Percentiles rank a stretch among this genome's conserved stretches.
Conservation (phyloP, 768 basidiomycete genomes). For the Tricholoma sp. region DNA sequence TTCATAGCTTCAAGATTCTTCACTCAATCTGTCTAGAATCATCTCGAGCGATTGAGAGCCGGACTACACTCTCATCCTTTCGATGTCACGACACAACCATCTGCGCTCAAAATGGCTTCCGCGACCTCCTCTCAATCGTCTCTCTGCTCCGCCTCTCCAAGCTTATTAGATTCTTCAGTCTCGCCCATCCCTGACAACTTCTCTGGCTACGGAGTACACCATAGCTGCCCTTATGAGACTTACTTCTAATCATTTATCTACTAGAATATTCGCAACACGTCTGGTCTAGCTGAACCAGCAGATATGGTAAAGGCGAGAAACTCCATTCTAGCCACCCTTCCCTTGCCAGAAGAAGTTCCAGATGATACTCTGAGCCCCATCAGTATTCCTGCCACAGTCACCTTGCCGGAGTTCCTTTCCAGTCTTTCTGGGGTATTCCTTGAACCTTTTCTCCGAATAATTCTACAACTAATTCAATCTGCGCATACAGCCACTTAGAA, state of each 20-base stretch:
- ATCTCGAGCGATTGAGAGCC: background rate
- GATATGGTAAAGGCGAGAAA: slow-evolving; percentile 51
- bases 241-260: background rate
- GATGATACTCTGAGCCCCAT: slow-evolving; percentile 67
- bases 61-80: background rate
- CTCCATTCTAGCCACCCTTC: slow-evolving; percentile 51
- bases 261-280: background rate
- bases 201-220: slow-evolving; percentile 9
- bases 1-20: background rate
- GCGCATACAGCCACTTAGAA: slow-evolving; percentile 44
- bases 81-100: background rate
- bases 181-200: slow-evolving; percentile 1
- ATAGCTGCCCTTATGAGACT: background rate
- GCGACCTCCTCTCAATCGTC: background rate
- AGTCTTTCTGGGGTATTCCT: slow-evolving; percentile 50
- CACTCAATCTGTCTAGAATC: background rate
- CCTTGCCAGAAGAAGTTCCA: slow-evolving; percentile 59
- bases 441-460: background rate
- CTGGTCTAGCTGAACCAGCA: slow-evolving; percentile 30
- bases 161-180: background rate
- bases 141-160: background rate
- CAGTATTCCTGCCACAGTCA: slow-evolving; percentile 56
- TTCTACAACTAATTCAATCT: slow-evolving; percentile 1
- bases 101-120: background rate
- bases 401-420: slow-evolving; percentile 65